Conservation (phyloP, 179 eudicot species). For the Beta macrorhiza region DNA sequence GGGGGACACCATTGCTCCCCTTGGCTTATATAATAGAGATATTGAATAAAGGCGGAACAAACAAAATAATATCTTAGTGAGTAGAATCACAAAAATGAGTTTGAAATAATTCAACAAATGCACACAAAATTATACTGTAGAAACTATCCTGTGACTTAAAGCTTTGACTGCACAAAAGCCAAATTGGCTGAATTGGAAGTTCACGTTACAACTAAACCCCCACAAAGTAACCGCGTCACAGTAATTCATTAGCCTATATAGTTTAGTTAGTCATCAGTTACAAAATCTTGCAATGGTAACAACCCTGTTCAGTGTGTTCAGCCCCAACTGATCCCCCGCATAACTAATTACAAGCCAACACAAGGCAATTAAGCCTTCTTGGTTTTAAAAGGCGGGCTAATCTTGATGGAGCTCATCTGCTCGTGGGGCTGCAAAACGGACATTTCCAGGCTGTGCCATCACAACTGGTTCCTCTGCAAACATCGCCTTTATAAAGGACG, state of each 20-base stretch:
- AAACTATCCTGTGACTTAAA: neutral
- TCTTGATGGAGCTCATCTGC: constrained; percentile 50
- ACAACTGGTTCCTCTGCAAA: constrained; percentile 95
- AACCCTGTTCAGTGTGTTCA: neutral
- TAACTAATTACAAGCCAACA: constrained; percentile 37
- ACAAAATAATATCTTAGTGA: no score
- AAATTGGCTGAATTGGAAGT: constrained; percentile 17
- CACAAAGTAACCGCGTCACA: constrained; percentile 16
- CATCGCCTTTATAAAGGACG: constrained; percentile 62
- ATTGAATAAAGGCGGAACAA: no score
- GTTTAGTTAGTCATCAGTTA: constrained; percentile 19
- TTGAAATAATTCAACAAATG: neutral
- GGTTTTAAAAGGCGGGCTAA: constrained; percentile 18
- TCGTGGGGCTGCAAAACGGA: constrained; percentile 83
- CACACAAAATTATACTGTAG: neutral
- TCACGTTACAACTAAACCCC: constrained; percentile 23
- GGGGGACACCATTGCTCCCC: no score
- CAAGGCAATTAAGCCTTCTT: constrained; percentile 20
- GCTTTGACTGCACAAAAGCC: constrained; percentile 12
- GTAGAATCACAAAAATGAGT: neutral
- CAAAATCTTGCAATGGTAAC: neutral
- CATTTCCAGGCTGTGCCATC: constrained; percentile 63
- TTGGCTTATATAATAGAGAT: no score
- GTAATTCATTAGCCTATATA: constrained; percentile 18
- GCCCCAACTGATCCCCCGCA: constrained; percentile 13